These are phyloP conservation scores for Yamadazyma endophytica DNA, from an alignment of 805 yeast genomes.

Conservation along the genomic window DNA sequence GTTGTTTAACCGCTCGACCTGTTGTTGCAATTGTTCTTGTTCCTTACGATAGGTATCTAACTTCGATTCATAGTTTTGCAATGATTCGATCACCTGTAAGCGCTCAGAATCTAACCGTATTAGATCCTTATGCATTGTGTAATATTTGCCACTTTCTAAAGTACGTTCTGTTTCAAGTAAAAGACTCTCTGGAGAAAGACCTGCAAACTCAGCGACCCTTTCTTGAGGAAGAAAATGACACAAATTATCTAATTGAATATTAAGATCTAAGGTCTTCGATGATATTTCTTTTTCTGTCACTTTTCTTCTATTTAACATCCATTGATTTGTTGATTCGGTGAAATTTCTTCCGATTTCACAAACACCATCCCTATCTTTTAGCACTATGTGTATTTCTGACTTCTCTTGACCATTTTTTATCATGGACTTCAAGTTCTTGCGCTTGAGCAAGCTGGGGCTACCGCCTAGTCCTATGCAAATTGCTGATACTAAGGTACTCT, in stretches of 20 bases:
- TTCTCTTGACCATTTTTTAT: constrained; percentile 62
- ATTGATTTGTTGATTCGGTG: constrained; percentile 44
- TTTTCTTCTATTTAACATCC: constrained; percentile 43
- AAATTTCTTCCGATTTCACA: constrained; percentile 45
- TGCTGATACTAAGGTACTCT: constrained; percentile 89
- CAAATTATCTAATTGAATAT: constrained; percentile 84
- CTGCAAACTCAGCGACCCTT: constrained; percentile 88
- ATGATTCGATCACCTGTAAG: constrained; percentile 20
- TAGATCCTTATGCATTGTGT: constrained; percentile 53
- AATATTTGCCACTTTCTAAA: constrained; percentile 57
- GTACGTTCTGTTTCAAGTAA: constrained; percentile 79
- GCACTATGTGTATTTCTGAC: constrained; percentile 26
- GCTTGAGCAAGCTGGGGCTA: constrained; percentile 64
- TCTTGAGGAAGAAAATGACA: constrained; percentile 97
- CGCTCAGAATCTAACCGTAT: constrained; percentile 45
- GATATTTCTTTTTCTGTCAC: constrained; percentile 45
- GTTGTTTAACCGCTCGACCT: constrained; percentile 43
- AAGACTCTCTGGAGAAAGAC: constrained; percentile 68
- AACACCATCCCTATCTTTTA: constrained; percentile 39
- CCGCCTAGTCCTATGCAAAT: constrained; percentile 88
- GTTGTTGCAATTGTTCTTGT: constrained; percentile 37
- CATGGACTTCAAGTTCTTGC: constrained; percentile 63
- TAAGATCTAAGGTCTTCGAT: constrained; percentile 42
- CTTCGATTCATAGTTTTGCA: constrained; percentile 23
- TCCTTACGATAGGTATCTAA: constrained; percentile 31